Percentiles rank a stretch among this genome's conserved stretches.
Evolutionary conservation across 208 protist genomes (phyloP).

Genomic region (Acanthamoeba royreba): DNA sequence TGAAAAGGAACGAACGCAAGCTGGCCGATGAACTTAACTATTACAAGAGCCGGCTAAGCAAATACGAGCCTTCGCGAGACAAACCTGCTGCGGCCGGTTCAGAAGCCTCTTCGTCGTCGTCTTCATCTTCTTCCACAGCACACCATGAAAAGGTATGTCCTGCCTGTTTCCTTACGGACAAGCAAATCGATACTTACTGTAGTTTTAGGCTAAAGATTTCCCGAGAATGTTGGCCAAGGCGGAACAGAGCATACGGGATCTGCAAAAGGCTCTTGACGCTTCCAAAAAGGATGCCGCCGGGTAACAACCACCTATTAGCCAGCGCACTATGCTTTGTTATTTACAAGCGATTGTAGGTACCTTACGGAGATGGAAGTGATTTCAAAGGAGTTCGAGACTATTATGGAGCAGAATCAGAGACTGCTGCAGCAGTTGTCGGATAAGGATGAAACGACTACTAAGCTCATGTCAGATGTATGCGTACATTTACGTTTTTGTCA

Average conservation of each 20-base stretch:
- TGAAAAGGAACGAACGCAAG: neutral
- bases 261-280: neutral
- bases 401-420: neutral
- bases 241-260: neutral
- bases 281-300: neutral
- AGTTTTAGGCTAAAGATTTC: neutral
- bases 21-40: neutral
- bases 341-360: neutral
- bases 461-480: conserved; percentile 42
- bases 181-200: neutral
- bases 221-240: neutral
- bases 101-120: neutral
- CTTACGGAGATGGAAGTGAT: conserved; percentile 29
- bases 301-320: neutral
- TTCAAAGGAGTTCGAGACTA: neutral
- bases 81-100: neutral
- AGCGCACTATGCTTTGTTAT: neutral
- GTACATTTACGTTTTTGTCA: neutral
- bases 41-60: neutral
- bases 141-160: neutral
- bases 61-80: neutral
- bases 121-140: neutral
- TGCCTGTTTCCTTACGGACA: neutral
- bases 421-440: conserved; percentile 13
- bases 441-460: conserved; percentile 35